These are phyloP conservation scores for Starmerella sirachaensis DNA, from an alignment of 805 yeast species.

Conservation along the genomic window DNA sequence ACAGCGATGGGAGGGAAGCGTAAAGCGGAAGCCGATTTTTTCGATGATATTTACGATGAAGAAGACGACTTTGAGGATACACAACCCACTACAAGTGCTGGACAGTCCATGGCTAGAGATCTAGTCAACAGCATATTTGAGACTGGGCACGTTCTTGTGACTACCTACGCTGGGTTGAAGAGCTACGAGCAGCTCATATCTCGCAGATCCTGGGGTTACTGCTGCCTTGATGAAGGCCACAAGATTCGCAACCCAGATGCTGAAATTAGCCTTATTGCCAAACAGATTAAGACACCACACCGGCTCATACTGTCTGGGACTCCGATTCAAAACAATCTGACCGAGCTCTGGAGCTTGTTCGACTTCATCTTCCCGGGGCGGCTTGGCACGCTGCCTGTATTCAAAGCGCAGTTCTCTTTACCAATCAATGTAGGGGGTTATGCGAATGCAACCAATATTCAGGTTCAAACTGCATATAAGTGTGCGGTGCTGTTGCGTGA, in stretches of 20 bases:
- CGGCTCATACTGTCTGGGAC: constrained; percentile 88
- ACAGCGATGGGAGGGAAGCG: constrained; percentile 49
- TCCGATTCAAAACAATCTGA: constrained; percentile 86
- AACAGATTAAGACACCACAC: constrained; percentile 72
- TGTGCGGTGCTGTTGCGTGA: constrained; percentile 89
- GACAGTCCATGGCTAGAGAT: constrained; percentile 34
- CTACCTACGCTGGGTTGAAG: constrained; percentile 81
- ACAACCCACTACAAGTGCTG: constrained; percentile 1
- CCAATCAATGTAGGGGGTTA: constrained; percentile 97
- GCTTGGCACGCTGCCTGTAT: constrained; percentile 87
- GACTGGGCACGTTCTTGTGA: constrained; percentile 73
- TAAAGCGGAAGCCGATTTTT: constrained; percentile 24
- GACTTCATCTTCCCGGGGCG: constrained; percentile 94
- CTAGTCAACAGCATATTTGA: constrained; percentile 46
- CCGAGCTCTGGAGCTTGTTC: constrained; percentile 88
- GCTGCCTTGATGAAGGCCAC: constrained; percentile 90
- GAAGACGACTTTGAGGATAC: constrained; percentile 14
- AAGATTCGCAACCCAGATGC: constrained; percentile 91
- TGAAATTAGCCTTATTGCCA: constrained; percentile 73
- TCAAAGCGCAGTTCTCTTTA: constrained; percentile 78
- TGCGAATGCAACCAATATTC: constrained; percentile 91
- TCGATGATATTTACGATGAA: constrained; percentile 43
- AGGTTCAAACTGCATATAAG: constrained; percentile 90
- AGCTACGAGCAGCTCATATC: constrained; percentile 52
- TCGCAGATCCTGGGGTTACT: constrained; percentile 78